These are phyloP conservation scores for Pleurotus tuoliensis DNA, from an alignment of 768 basidiomycete genomes.

Conservation along the genomic window DNA sequence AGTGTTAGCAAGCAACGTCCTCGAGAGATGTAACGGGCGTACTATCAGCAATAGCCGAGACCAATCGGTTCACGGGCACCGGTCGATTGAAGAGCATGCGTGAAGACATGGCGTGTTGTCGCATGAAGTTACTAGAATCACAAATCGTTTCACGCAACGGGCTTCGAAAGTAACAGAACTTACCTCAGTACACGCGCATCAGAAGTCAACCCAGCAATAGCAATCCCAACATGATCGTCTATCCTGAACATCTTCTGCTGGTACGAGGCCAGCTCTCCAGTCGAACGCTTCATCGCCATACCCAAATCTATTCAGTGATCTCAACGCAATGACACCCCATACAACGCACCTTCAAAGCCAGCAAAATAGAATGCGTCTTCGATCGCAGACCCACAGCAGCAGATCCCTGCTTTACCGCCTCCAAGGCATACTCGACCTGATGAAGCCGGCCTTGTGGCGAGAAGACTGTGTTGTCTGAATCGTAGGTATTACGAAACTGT, in stretches of 20 bases:
- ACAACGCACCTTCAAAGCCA: slow-evolving; percentile 81
- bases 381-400: slow-evolving; percentile 97
- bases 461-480: slow-evolving; percentile 97
- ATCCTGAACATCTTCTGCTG: slow-evolving; percentile 99
- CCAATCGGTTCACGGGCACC: slow-evolving; percentile 90
- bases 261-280: slow-evolving; percentile 97
- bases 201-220: slow-evolving; percentile 97
- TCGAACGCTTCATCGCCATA: slow-evolving; percentile 69
- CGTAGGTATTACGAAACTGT: slow-evolving; percentile 94
- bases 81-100: slow-evolving; percentile 95
- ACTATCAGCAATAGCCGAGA: slow-evolving; percentile 95
- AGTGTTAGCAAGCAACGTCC: not conserved
- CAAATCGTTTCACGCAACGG: not conserved
- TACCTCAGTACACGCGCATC: slow-evolving; percentile 97
- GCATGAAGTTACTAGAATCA: slow-evolving; percentile 88
- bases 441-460: slow-evolving; percentile 95
- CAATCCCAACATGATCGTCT: slow-evolving; percentile 99
- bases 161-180: slow-evolving; percentile 14
- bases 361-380: slow-evolving; percentile 88
- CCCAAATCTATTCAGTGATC: not conserved
- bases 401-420: slow-evolving; percentile 99
- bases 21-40: slow-evolving; percentile 21
- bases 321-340: not conserved
- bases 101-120: slow-evolving; percentile 95
- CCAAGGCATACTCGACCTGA: slow-evolving; percentile 97